phyloP scores from a whole-genome alignment of 2,329 filamentous ascomycete species.

The Ophiostoma pallidulum region DNA sequence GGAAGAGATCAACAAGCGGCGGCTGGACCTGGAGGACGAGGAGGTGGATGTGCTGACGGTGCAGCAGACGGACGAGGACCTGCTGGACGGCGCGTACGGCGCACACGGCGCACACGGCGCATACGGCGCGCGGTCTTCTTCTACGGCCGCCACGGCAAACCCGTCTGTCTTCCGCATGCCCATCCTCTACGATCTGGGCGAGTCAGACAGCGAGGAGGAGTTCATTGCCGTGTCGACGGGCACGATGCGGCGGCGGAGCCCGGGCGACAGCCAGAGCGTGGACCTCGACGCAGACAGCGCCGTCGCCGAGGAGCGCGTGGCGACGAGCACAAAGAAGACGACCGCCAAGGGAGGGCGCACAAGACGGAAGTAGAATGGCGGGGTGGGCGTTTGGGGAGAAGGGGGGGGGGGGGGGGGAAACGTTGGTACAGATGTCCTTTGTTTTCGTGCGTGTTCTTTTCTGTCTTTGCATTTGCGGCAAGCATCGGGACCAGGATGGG shows the following conservation, averaged over 20 bases:
- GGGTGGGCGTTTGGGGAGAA: neutral
- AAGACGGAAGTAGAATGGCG: conserved; percentile 17
- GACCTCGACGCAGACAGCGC: conserved; percentile 44
- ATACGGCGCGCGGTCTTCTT: neutral
- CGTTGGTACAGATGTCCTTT: too few relatives aligned
- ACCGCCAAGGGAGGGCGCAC: conserved; percentile 31
- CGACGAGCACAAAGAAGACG: conserved; percentile 29
- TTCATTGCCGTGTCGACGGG: conserved; percentile 59
- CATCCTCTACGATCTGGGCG: conserved; percentile 82
- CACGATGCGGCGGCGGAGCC: conserved; percentile 79
- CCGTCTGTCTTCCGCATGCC: conserved; percentile 67
- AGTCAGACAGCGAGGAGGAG: conserved; percentile 94
- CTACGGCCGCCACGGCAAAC: neutral
- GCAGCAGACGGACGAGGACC: conserved; percentile 54
- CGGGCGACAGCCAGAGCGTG: conserved; percentile 56
- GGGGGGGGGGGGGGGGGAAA: too few relatives aligned
- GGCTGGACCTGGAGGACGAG: conserved; percentile 86
- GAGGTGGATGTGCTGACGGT: conserved; percentile 81
- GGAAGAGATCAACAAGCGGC: conserved; percentile 85
- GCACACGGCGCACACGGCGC: neutral
- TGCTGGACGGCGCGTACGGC: conserved; percentile 34
- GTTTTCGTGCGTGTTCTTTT: too few relatives aligned
- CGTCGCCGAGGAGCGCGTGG: conserved; percentile 27
- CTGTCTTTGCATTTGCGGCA: too few relatives aligned
- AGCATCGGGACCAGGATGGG: too few relatives aligned